These are phyloP conservation scores for Dactylis glomerata DNA, from an alignment of 176 grass and related monocot genomes.

Conservation along the genomic window DNA sequence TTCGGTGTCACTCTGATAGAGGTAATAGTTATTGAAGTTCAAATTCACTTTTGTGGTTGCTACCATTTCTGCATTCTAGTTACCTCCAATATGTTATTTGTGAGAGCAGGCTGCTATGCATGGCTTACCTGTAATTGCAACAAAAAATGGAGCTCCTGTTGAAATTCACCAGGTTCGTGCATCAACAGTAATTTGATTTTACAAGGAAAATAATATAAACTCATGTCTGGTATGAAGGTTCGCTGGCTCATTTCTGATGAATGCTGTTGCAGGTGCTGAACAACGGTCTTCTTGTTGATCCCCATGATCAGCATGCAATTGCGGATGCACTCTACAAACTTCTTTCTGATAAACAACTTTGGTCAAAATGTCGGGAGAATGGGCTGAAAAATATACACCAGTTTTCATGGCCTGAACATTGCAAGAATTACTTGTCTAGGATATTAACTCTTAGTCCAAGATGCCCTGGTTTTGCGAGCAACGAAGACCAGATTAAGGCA, in stretches of 20 bases:
- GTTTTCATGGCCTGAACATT: conserved; percentile 83
- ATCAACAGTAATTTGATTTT: conserved; percentile 8
- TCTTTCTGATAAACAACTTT: conserved; percentile 70
- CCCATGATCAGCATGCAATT: conserved; percentile 65
- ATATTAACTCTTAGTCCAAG: conserved; percentile 52
- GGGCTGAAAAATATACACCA: conserved; percentile 70
- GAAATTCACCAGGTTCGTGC: conserved; percentile 58
- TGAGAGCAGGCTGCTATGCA: conserved; percentile 60
- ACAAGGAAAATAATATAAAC: not conserved
- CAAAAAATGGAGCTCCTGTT: conserved; percentile 78
- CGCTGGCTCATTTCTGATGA: not conserved
- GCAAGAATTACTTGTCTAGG: conserved; percentile 72
- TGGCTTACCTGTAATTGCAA: conserved; percentile 71
- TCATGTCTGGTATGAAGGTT: conserved; percentile 4
- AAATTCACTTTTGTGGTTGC: not conserved
- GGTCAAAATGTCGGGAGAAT: conserved; percentile 64
- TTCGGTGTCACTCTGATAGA: conserved; percentile 82
- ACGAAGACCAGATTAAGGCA: conserved; percentile 26
- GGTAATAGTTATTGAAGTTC: conserved; percentile 33
- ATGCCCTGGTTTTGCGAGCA: conserved; percentile 28
- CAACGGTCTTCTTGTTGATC: conserved; percentile 74
- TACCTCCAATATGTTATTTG: not conserved
- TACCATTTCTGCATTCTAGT: conserved; percentile 18
- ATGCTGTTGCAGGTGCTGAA: conserved; percentile 52
- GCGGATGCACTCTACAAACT: conserved; percentile 75